Base-by-base conservation (phyloP, 106 monocot genomes). In the Narthecium ossifragum region DNA sequence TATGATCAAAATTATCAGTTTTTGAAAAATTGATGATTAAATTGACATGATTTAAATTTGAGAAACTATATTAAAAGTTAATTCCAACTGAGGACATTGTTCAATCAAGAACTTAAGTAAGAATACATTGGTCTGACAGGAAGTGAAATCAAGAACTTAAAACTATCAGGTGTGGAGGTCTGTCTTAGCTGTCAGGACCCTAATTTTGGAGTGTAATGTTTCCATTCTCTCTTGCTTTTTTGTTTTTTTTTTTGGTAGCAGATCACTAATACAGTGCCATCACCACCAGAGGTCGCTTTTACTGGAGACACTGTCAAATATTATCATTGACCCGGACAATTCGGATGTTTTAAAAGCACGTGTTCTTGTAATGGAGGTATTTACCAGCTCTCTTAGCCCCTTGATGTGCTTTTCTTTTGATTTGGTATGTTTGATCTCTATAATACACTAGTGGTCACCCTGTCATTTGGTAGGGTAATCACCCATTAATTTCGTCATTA, bases 251-350 rank as follows among this genome's bases (percentile, higher is more conserved):
- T 7, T 6, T 31, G 32, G 34, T 66, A 12, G 51, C 78, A 96
- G 94, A 70, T 96, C 28, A 83, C 83, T 28, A 50, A 83, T 65
- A 78, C 80, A 17, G 62, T 80, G 28, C 58, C 77, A 31, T 65
- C 74, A 18, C n/a, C n/a, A n/a, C 94, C 94, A 64, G 94, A 96
- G 72, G 76, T 96, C 75, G 94, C 94, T 61, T 90, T 96, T 64
- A 96, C 94, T 0, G 94, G 94, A 48, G 94, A 94, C 55, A 94
- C 94, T 13, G 64, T 77, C 94, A 15, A 90, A 94, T 66, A 90
- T 90, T 55, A 65, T 96, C 31, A 33, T 62, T 45, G 94, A 96
- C 60, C 82, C 82, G 26, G 77, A 80, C 32, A 96, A 96, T 64
- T 26, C 63, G 31, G 94, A 96, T 65, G 83, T 67, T 26, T 59